Conservation (phyloP, 2,329 filamentous ascomycete species). For the Beauveria sp. region DNA sequence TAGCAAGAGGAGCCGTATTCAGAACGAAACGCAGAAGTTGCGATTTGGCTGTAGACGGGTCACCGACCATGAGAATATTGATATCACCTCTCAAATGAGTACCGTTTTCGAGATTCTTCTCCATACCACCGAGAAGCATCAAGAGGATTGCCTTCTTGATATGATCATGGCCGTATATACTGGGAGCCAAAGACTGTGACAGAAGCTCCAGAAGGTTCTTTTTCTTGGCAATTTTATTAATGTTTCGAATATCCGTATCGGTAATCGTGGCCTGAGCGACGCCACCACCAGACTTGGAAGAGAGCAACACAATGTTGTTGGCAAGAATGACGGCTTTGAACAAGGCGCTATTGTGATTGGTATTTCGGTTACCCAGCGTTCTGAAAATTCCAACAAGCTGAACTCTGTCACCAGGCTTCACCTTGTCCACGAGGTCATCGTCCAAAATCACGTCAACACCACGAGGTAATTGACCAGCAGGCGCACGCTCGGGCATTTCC, state of each 20-base stretch:
- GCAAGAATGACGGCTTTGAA: slow-evolving; percentile 93
- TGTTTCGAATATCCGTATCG: slow-evolving; percentile 95
- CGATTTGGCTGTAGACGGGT: slow-evolving; percentile 98
- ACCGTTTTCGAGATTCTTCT: slow-evolving; percentile 97
- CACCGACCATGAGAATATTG: slow-evolving; percentile 98
- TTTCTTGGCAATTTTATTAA: slow-evolving; percentile 95
- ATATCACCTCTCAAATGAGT: slow-evolving; percentile 98
- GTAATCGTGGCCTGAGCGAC: slow-evolving; percentile 89
- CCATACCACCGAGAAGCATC: slow-evolving; percentile 90
- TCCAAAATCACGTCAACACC: slow-evolving; percentile 96
- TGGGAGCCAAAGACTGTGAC: slow-evolving; percentile 88
- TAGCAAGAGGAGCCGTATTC: slow-evolving; percentile 92
- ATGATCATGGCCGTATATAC: slow-evolving; percentile 93
- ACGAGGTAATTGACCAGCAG: slow-evolving; percentile 87
- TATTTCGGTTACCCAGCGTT: slow-evolving; percentile 90
- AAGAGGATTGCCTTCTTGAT: slow-evolving; percentile 97
- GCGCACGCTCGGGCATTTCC: slow-evolving; percentile 96
- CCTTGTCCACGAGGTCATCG: slow-evolving; percentile 88
- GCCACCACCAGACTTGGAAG: slow-evolving; percentile 91
- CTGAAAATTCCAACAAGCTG: slow-evolving; percentile 96
- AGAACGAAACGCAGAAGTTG: slow-evolving; percentile 93
- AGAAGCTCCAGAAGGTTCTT: slow-evolving; percentile 88
- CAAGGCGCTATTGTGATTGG: slow-evolving; percentile 79
- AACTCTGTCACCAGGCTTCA: slow-evolving; percentile 92
- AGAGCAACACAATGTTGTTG: slow-evolving; percentile 90